phyloP scores from a whole-genome alignment of 73 alveolate species.

The Stentor coeruleus region DNA sequence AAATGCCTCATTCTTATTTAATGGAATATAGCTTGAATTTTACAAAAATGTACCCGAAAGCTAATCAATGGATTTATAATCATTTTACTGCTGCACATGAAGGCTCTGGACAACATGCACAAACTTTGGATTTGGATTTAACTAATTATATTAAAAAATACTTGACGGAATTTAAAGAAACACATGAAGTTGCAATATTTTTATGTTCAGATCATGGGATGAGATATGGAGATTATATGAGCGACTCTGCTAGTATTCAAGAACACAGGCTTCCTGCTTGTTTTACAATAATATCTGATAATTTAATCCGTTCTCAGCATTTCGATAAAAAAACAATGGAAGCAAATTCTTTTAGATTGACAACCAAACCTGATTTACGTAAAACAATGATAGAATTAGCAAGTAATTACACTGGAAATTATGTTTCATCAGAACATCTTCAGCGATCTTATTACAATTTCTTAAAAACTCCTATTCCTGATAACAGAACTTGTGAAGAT shows the following conservation, averaged over 20 bases:
- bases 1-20: slow-evolving; percentile 18
- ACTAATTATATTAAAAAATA: not conserved
- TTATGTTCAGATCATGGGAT: slow-evolving; percentile 7
- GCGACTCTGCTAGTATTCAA: not conserved
- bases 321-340: not conserved
- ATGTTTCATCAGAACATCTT: not conserved
- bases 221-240: slow-evolving; percentile 18
- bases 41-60: not conserved
- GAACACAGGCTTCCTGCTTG: slow-evolving; percentile 14
- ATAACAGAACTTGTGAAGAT: slow-evolving; percentile 19
- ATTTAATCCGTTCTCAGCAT: not conserved
- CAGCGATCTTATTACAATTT: too few species aligned
- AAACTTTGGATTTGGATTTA: not conserved
- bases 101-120: slow-evolving; percentile 20
- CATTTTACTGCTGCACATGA: slow-evolving; percentile 24
- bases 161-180: not conserved
- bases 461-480: slow-evolving; percentile 11
- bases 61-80: slow-evolving; percentile 5
- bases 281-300: not conserved
- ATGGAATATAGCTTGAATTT: not conserved
- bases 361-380: slow-evolving; percentile 8
- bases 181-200: not conserved
- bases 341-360: not conserved
- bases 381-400: slow-evolving; percentile 18
- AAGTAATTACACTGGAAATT: not conserved